phyloP scores from a whole-genome alignment of 75 land plant species.

The Cryptomeria japonica region DNA sequence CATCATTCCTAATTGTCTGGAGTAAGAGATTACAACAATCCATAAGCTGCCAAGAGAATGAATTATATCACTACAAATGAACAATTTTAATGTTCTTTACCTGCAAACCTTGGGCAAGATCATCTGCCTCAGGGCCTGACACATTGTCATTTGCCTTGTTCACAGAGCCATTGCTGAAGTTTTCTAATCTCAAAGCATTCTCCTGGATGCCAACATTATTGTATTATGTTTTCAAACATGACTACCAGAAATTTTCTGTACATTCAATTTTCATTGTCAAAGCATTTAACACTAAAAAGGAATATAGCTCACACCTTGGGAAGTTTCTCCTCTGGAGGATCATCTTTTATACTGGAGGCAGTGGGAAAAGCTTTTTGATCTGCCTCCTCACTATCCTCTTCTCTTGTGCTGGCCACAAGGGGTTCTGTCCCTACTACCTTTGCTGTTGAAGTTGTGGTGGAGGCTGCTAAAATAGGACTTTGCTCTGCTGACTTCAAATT shows the following conservation, averaged over 20 bases:
- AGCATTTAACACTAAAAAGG: neutral
- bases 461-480: neutral
- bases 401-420: neutral
- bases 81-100: slow-evolving; percentile 24
- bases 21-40: neutral
- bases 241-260: neutral
- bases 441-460: neutral
- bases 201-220: slow-evolving; percentile 26
- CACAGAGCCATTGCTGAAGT: slow-evolving; percentile 27
- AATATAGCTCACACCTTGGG: neutral
- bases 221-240: neutral
- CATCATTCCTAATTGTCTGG: slow-evolving; percentile 31
- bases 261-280: neutral
- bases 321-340: slow-evolving; percentile 1
- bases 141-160: slow-evolving; percentile 42
- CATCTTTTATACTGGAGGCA: neutral
- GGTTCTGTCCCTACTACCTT: neutral
- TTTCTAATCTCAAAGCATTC: slow-evolving; percentile 25
- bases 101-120: slow-evolving; percentile 74
- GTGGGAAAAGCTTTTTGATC: neutral
- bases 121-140: slow-evolving; percentile 69
- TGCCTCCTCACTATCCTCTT: neutral
- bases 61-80: neutral
- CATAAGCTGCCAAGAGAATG: neutral
- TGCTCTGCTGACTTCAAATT: neutral